A percentile compares a stretch with the other conserved stretches of the same genome.
Evolutionary conservation across 2,329 filamentous ascomycete species (phyloP).

Genomic region (Beauveria caledonica): DNA sequence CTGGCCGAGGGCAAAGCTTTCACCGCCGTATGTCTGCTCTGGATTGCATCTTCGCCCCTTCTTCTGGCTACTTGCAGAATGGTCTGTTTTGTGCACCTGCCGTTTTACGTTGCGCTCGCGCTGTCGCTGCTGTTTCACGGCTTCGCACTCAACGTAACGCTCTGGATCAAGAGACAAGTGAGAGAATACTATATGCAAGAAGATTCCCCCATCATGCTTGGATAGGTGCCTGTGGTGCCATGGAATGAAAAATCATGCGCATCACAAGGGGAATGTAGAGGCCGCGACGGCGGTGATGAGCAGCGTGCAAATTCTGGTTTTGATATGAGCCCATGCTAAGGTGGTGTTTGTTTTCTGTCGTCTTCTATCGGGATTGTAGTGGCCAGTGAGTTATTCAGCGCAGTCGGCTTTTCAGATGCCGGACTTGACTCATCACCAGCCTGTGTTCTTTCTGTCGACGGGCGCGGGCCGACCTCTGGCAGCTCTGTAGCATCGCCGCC

Average conservation of each 20-base stretch:
- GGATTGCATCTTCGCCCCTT: neutral
- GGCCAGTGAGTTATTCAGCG: neutral
- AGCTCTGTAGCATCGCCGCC: neutral
- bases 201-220: neutral
- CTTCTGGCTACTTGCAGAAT: neutral
- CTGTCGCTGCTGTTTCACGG: neutral
- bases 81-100: neutral
- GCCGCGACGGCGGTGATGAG: neutral
- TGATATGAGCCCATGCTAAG: neutral
- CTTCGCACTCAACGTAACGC: neutral
- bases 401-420: neutral
- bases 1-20: neutral
- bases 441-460: neutral
- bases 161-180: neutral
- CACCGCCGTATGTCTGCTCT: neutral
- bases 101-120: neutral
- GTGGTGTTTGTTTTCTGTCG: neutral
- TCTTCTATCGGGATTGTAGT: neutral
- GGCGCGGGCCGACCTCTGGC: neutral
- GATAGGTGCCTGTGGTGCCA: neutral
- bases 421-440: neutral
- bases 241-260: neutral
- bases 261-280: neutral
- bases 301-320: neutral
- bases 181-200: conserved; percentile 1